phyloP scores from a whole-genome alignment of 495 filamentous ascomycete genomes.

The Neurospora sp. region DNA sequence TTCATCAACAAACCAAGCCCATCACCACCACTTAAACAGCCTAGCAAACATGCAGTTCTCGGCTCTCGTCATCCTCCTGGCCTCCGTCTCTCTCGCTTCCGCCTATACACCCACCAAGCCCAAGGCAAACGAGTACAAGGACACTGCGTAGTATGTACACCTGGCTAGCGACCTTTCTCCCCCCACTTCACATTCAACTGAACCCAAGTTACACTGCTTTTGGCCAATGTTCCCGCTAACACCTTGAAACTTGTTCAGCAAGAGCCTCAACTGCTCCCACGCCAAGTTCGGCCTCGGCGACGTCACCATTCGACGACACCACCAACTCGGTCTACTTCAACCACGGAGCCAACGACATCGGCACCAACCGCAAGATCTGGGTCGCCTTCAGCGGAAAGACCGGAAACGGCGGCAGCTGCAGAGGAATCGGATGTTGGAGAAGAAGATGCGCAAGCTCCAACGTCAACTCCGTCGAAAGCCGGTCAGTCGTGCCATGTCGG shows the following conservation, averaged over 20 bases:
- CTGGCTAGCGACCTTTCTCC: no score
- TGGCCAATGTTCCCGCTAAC: no score
- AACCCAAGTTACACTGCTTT: no score
- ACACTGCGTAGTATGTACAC: neutral
- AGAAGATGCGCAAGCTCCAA: no score
- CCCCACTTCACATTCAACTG: no score
- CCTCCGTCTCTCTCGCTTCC: accelerated
- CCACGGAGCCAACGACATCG: neutral
- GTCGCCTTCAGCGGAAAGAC: neutral
- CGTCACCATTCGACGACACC: neutral
- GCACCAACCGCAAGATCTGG: neutral
- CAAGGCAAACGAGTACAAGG: neutral
- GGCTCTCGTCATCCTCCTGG: neutral
- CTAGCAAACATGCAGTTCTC: neutral
- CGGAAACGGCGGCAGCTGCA: neutral
- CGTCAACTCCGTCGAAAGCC: no score
- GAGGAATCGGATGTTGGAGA: no score
- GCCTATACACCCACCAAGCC: no score
- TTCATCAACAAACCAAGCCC: no score
- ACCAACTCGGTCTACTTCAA: neutral
- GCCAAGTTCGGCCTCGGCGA: neutral
- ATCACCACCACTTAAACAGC: neutral
- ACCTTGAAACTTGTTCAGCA: neutral
- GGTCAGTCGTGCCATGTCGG: no score
- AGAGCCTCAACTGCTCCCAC: neutral